Evolutionary conservation across 805 yeast species (phyloP), one percentile per base, ranked within the genome.

Genomic region (Blastobotrys americana): DNA sequence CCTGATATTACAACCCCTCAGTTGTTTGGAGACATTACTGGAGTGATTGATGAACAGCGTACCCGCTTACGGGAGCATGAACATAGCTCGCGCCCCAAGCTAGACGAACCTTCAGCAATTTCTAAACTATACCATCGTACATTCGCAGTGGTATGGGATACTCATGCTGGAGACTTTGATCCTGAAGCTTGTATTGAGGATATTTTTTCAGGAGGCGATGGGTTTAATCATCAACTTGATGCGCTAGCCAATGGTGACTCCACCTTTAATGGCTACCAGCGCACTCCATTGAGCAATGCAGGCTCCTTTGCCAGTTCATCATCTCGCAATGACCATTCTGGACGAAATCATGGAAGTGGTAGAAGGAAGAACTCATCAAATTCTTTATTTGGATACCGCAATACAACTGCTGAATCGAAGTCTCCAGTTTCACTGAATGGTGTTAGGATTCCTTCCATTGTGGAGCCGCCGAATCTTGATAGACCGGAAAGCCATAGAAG

Each of bases 121-220:
- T 25, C 31, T 8, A 25, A 25, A 34, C 60, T 78, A 4, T 76
- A 77, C 51, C 71, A 73, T 45, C 73, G 70, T 50, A 72, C 80
- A 1, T 69, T 79, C 48, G 80, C 79, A 47, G 61, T 74, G 27
- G 70, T 79, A 0, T 80, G 86, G 87, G 84, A 78, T 49, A 60
- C 66, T 22, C 59, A 74, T 37, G 73, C 75, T 4, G 71, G 74
- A 44, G 76, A 84, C 65, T 43, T 70, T 59, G 68, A 80, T 9
- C 90, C 96, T 0, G 72, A 73, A 41, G 84, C 80, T 46, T 77
- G 89, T 50, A 71, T 88, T 8, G 78, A 78, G 25, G 94, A 86
- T 60, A 82, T 89, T 2, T 73, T 85, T 46, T 71, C 74, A 22
- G 83, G 84, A 23, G 84, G 85, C 1, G 74, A 76, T 42, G 93